Evolutionary conservation across 345 rosid species (phyloP).

Genomic region (Aurinia saxatilis): DNA sequence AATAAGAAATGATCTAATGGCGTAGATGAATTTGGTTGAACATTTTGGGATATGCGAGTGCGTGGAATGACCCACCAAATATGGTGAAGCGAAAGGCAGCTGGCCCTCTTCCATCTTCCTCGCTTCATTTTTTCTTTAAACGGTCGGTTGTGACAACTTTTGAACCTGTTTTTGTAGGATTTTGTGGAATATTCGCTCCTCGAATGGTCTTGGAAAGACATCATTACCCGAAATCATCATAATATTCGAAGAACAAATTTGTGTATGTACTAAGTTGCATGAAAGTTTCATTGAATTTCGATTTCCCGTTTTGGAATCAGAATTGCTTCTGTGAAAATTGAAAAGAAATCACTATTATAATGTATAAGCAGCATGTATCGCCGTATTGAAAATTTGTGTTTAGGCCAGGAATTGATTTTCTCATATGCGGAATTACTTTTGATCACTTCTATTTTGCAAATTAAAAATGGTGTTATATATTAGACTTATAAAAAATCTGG

Average conservation of each 20-base stretch:
- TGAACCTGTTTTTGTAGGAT: background rate
- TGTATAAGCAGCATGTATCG: too few species aligned
- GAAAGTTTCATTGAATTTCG: too few species aligned
- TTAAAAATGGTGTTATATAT: too few species aligned
- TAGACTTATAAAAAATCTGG: too few species aligned
- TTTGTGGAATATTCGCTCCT: background rate
- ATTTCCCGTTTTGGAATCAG: too few species aligned
- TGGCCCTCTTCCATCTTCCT: slow-evolving; percentile 16
- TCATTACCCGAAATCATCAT: background rate
- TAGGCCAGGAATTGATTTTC: too few species aligned
- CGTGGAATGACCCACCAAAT: slow-evolving; percentile 19
- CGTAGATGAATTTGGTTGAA: background rate
- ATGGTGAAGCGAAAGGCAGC: slow-evolving; percentile 16
- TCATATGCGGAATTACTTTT: too few species aligned
- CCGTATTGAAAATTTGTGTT: too few species aligned
- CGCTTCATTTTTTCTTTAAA: slow-evolving; percentile 14
- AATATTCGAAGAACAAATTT: background rate
- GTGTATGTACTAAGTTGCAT: too few species aligned
- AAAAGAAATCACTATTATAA: too few species aligned
- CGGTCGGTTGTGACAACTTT: slow-evolving; percentile 13
- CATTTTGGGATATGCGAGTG: slow-evolving; percentile 9
- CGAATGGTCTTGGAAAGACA: background rate
- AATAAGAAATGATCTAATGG: slow-evolving; percentile 8
- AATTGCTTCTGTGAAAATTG: too few species aligned
- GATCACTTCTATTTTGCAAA: too few species aligned